Conservation (phyloP, 2,329 filamentous ascomycete species). For the Colletotrichum scovillei region DNA sequence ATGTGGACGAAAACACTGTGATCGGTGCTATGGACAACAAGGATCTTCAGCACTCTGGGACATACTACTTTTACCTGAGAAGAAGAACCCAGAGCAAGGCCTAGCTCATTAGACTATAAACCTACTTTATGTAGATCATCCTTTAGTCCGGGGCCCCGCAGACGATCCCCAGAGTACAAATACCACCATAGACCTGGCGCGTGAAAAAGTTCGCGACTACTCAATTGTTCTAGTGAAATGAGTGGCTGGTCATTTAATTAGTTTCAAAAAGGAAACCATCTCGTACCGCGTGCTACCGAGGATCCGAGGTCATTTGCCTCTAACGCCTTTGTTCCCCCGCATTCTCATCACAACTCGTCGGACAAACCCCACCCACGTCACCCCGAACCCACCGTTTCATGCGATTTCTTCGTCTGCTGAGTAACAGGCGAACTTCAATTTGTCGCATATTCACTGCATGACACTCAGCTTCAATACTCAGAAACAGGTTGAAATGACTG, state of each 20-base stretch:
- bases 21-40: slow-evolving; percentile 44
- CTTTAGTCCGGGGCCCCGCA: no score
- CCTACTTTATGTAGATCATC: no score
- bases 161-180: neutral
- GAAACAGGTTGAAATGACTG: neutral
- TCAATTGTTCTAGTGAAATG: neutral
- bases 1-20: slow-evolving; percentile 41
- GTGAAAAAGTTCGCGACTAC: neutral
- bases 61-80: slow-evolving; percentile 42
- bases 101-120: neutral
- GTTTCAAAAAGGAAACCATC: neutral
- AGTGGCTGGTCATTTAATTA: neutral
- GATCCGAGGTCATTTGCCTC: neutral
- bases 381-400: neutral
- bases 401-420: neutral
- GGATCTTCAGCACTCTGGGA: slow-evolving; percentile 23
- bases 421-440: neutral
- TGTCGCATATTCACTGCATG: no score
- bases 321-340: neutral
- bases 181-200: neutral
- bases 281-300: neutral
- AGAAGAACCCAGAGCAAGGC: neutral
- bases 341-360: neutral
- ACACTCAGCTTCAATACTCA: neutral
- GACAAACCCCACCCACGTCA: neutral